phyloP scores from a whole-genome alignment of 352 stramenopile species.

The Pythium pectinolyticum region DNA sequence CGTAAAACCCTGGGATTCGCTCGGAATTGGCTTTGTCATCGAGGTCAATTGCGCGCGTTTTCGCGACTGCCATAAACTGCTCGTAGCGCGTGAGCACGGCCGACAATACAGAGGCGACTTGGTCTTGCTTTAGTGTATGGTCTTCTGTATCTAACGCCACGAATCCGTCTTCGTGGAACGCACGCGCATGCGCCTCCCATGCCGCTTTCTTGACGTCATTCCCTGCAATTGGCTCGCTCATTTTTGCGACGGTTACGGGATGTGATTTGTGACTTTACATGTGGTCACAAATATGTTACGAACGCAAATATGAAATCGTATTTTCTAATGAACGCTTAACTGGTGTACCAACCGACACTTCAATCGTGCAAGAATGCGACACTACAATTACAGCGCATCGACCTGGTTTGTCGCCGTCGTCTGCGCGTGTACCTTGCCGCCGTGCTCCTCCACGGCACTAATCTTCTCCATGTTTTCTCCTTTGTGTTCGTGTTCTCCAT shows the following conservation, averaged over 20 bases:
- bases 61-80: slow-evolving; percentile 35
- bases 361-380: not conserved
- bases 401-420: not conserved
- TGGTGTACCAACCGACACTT: slow-evolving; percentile 5
- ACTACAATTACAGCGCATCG: not conserved
- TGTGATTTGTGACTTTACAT: not conserved
- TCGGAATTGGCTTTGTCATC: slow-evolving; percentile 38
- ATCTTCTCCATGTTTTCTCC: not conserved
- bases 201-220: not conserved
- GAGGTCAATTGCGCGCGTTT: slow-evolving; percentile 28
- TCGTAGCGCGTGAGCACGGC: slow-evolving; percentile 41
- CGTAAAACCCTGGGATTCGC: slow-evolving; percentile 64
- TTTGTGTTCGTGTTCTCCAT: not conserved
- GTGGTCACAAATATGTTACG: not conserved
- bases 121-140: not conserved
- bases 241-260: not conserved
- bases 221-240: no score
- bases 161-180: slow-evolving; percentile 53
- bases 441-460: not conserved
- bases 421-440: not conserved
- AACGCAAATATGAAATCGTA: not conserved
- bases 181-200: not conserved
- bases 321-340: not conserved
- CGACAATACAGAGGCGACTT: not conserved
- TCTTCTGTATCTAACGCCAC: slow-evolving; percentile 31